Evolutionary conservation across 352 stramenopile genomes (phyloP).

Genomic region (Phytopythium sindhum): DNA sequence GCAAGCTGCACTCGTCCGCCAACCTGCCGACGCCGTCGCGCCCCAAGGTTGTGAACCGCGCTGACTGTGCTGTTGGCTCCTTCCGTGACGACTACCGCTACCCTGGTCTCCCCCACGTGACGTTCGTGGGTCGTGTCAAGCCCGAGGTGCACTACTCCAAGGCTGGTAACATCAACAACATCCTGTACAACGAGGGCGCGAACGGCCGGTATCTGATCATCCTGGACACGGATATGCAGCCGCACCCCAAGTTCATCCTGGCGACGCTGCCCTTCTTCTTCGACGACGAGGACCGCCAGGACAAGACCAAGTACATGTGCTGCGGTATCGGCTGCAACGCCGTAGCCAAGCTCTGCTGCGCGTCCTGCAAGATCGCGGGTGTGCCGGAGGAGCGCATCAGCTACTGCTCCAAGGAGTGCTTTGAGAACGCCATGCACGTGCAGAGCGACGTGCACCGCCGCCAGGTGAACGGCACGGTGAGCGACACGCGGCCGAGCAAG

Average conservation of each 20-base stretch:
- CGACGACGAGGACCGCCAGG: constrained; percentile 61
- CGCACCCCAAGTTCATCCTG: constrained; percentile 72
- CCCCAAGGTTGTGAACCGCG: constrained; percentile 62
- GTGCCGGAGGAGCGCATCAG: constrained; percentile 81
- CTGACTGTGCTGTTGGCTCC: constrained; percentile 68
- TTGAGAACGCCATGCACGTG: constrained; percentile 83
- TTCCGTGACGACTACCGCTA: constrained; percentile 85
- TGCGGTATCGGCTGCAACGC: constrained; percentile 71
- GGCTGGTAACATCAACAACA: constrained; percentile 88
- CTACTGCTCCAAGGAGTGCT: constrained; percentile 87
- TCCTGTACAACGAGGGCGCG: constrained; percentile 79
- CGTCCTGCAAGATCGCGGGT: constrained; percentile 79
- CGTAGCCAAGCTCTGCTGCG: constrained; percentile 79
- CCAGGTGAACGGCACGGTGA: constrained; percentile 80
- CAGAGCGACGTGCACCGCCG: constrained; percentile 72
- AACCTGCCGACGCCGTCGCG: constrained; percentile 68
- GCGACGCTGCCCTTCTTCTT: constrained; percentile 82
- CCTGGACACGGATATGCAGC: constrained; percentile 83
- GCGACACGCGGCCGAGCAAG: constrained; percentile 60
- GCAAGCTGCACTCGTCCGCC: constrained; percentile 79
- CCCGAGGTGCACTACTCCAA: constrained; percentile 82
- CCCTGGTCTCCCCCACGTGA: constrained; percentile 69
- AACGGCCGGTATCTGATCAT: constrained; percentile 81
- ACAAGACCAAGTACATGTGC: constrained; percentile 80
- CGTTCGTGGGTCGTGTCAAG: constrained; percentile 78